Evolutionary conservation across 2,329 filamentous ascomycete species (phyloP), one percentile per base, ranked within the genome.

Genomic region (Ophiosphaerella narmari): DNA sequence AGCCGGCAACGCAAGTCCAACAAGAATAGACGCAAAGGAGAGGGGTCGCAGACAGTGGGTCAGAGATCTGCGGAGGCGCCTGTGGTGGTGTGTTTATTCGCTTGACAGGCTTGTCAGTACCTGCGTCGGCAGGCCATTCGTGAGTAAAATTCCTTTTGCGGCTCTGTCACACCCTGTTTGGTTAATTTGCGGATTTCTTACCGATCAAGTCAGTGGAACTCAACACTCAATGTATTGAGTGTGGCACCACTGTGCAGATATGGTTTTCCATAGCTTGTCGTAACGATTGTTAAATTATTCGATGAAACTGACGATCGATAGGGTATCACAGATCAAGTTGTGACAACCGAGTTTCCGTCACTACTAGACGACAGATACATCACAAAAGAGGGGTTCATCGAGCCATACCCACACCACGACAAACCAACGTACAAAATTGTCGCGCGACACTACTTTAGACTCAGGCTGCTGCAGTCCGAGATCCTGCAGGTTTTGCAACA

Each of bases 51-150:
- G 90, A 49, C 85, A 96, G 72, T 97, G 91, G 82, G 82, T 91
- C 34, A 86, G 93, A 45, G 94, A 97, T 71, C 82, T 96, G 55
- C 86, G 91, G 43, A 83, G 93, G 48, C 84, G 93, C 29, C 79
- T 97, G 12, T 97, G 92, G 91, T 97, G 94, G 93, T 96, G 91
- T 75, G 92, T 92, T 1, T 97, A 97, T 74, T 93, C 90, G 5
- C 85, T 97, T 47, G 93, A 97, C 73, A 85, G 93, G n/a, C 85
- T 97, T 5, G 93, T 97, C 43, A 94, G 91, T 66, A 92, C 91
- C 18, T 97, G 92, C 62, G 93, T 97, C 23, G 93, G 93, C 33
- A 82, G 93, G 47, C 94, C 93, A 6, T 95, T 97, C 66, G 92
- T 65, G 44, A 65, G 62, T 60, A 26, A 11, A 8, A 8, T 29